Base-by-base conservation (phyloP, 225 moss, liverwort and hornwort genomes). In the Polytrichum formosum region DNA sequence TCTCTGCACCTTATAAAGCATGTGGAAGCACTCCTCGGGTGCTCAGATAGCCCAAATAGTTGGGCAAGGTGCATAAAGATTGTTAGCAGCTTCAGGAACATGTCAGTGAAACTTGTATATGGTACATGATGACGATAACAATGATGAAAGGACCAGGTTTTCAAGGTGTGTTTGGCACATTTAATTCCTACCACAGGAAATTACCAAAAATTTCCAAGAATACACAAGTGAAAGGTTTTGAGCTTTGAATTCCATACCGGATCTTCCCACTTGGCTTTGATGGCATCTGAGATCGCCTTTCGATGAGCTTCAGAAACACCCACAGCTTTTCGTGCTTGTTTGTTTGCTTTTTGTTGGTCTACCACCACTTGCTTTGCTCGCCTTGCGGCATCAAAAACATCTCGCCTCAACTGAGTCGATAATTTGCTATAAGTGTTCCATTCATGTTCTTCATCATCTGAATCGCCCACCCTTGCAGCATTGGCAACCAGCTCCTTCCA, bases 241-340 rank as follows among this genome's bases (percentile, higher is more conserved):
- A 58, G 37, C 37, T 19, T 29, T 26, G 19, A 65, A 46, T 16
- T 72, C 63, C 82, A 72, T 91, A 97, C 97, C 74, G 97, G 92
- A 63, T 98, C 97, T 75, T 81, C 82, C 97, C 97, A 98, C 71
- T 98, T 98, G 28, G 90, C 85, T 72, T 80, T 88, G 56, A 98
- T 98, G 55, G 97, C 92, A 70, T 83, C 90, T 33, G 97, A 82
- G 63, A 98, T 98, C 31, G 86, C 86, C 78, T 78, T 88, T 29
- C 97, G 88, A 76, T 98, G 97, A 26, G 88, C 85, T 18, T 81
- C 82, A 37, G 81, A 70, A 26, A 78, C 33, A 29, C 72, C 78
- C 67, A 73, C 72, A 66, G 63, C 76, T n/a, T 18, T 56, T 8
- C 74, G 78, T 6, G 81, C 72, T 53, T 77, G 78, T n/a, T 17